Evolutionary conservation across 2,329 filamentous ascomycete genomes (phyloP), one percentile per base, ranked within the genome.

Genomic region (Simplicillium aogashimaense): DNA sequence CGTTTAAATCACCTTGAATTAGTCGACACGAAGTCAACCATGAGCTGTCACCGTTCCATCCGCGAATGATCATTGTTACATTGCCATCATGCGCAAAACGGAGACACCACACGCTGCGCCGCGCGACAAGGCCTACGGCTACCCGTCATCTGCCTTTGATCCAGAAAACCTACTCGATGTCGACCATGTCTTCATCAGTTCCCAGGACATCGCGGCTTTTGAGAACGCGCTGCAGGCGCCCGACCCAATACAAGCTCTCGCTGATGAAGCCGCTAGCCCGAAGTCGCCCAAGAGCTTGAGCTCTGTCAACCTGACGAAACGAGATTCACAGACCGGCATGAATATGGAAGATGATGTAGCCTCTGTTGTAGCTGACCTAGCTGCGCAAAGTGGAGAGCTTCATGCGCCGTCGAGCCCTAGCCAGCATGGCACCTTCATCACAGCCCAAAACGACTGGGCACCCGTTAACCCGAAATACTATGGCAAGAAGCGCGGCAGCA

Each of bases 371-470:
- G 57, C 61, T 1, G 55, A 61, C 2, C 58, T 61, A 0, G 63
- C 61, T 1, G 59, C 62, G 15, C 61, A 61, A 1, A 61, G 64
- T 3, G 58, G 61, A 17, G 60, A 66, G 7, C 29, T 59, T 15
- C 45, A 49, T 3, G 40, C 48, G 8, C 43, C 51, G 4, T 43
- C 48, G 7, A 44, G 45, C 41, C 60, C 48, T 47, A 47, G 38
- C 12, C 15, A 37, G 29, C 59, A 61, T 43, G 64, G 61, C 31
- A 63, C 76, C 37, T 88, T 89, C 57, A 86, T 97, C 52, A 85
- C 86, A 3, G 90, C 92, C 32, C 78, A 94, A 55, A 94, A 94
- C 59, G 92, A 98, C 67, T 98, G 92, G 92, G 81, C 86, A 13
- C 92, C 92, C 0, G 78, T 97, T 11, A 81, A 84, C 50, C 78